Evolutionary conservation across 345 rosid species (phyloP).

Genomic region (Gynandropsis gynandra): DNA sequence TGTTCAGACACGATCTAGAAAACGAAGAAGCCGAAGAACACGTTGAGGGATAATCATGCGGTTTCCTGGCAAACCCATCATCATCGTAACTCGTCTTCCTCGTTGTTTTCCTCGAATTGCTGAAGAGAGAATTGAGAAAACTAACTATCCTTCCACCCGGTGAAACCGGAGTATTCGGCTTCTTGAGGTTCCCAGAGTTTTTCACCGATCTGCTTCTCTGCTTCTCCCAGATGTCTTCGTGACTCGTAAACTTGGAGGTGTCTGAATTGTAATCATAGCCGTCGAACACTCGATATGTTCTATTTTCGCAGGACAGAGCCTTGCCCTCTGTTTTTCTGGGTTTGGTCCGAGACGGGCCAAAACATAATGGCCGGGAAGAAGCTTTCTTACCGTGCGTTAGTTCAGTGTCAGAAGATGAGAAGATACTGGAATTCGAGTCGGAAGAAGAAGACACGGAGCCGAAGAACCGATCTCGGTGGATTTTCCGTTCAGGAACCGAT

Average conservation of each 20-base stretch:
- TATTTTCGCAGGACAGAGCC: conserved; percentile 37
- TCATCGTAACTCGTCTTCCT: conserved; percentile 28
- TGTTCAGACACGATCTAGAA: conserved; percentile 78
- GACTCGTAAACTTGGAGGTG: conserved; percentile 27
- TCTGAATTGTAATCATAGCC: conserved; percentile 29
- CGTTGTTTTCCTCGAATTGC: conserved; percentile 28
- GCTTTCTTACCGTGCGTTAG: conserved; percentile 34
- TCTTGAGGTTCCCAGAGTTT: conserved; percentile 52
- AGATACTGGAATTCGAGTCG: conserved; percentile 61
- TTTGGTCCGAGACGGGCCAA: conserved; percentile 26
- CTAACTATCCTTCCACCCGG: conserved; percentile 60
- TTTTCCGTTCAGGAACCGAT: conserved; percentile 18
- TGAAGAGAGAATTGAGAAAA: conserved; percentile 70
- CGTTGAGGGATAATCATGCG: conserved; percentile 39
- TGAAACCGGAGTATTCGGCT: conserved; percentile 80
- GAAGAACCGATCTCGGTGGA: conserved; percentile 32
- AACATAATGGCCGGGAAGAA: conserved; percentile 31
- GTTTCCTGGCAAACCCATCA: conserved; percentile 9
- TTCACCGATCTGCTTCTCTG: conserved; percentile 54
- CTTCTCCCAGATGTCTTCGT: conserved; percentile 35
- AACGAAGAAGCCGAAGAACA: conserved; percentile 85
- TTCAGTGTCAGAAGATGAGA: conserved; percentile 83
- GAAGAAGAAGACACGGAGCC: conserved; percentile 74
- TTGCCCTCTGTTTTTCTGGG: conserved; percentile 38
- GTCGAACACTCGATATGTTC: conserved; percentile 17